Base-by-base conservation (phyloP, 2,329 filamentous ascomycete species). In the Ophiocordyceps camponoti-leonardi region DNA sequence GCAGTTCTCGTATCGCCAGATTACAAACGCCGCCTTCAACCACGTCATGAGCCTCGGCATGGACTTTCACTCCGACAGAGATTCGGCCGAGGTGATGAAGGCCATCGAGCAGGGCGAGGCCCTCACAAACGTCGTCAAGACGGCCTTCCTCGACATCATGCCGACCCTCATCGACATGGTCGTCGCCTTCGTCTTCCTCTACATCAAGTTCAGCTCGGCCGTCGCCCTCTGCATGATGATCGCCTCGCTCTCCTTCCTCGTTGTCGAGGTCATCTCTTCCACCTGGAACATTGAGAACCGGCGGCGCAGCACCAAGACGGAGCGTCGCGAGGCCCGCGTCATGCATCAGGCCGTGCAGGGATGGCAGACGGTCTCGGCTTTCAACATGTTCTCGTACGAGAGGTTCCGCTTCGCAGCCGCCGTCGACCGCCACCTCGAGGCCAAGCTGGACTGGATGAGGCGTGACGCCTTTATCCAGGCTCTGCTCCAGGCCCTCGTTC, bases 1-100 rank as follows among this genome's bases (percentile, higher is more conserved):
- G 51, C 60, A 62, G 33, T 63, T 58, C 16, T 61, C 61, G 2
- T 76, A 79, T 50, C 66, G 70, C 43, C 66, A 69, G 18, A 67
- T 85, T 42, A 73, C 69, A 12, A 72, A 72, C 1, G 68, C 75
- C 2, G 73, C 79, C 0, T 85, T 83, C 55, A 67, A 71, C 47
- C 79, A 85, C 47, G 69, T 85, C 31, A 77, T 86, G 69, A 67
- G 65, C n/a, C 65, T 84, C 1, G 80, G 77, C 0, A 80, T 80
- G 63, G 78, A 83, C 49, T 85, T 83, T 46, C 81, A 86, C 54
- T 75, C 76, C 18, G 70, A 71, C 44, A 80, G 81, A 50, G 70
- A 74, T 45, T 78, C 76, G 1, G 78, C 76, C 1, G 75, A 81
- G 49, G 65, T 85, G 0, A 74, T 78, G 57, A 73, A 76, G 50